Base-by-base conservation (phyloP, 768 basidiomycete species). In the Tulasnella calospora region DNA sequence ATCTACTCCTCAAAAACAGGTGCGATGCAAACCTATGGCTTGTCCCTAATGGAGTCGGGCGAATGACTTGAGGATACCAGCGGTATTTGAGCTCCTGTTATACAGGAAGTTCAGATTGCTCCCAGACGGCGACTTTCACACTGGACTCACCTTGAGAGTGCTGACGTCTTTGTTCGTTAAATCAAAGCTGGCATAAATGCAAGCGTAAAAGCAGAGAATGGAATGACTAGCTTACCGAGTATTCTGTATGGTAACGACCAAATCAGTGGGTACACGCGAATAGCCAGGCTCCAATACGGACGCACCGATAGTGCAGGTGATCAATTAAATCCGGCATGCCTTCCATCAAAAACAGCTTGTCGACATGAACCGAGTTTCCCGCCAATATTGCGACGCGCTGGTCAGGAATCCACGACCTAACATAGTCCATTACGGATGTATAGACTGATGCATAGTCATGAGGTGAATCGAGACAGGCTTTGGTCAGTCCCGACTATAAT, bases 351-450 rank as follows among this genome's bases (percentile, higher is more conserved):
- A 95, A 95, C 3, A 85, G 84, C 75, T 89, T 87, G 84, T 98
- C 95, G 1, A 89, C 90, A 82, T 98, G 94, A 2, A 97, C 93
- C 15, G 94, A 92, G 82, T 88, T 96, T 19, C 96, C 96, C 7
- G 96, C 94, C n/a, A 95, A 88, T 10, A 94, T 87, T 1, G 88
- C 94, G 7, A 84, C 86, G 47, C 87, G 85, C 79, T 86, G 86
- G 21, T 87, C 83, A 15, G 96, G 95, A 46, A 98, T 86, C 94
- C 95, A 95, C 82, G 88, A 90, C 84, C 92, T 90, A 82, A 98
- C 90, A 83, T 98, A 98, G 2, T 86, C 85, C 27, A 95, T 85
- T 4, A 96, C 91, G 27, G 87, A 83, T 30, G 87, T 82, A 15
- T 89, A 84, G 2, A 95, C 95, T 19, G 86, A 85, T 35, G 89